Evolutionary conservation across 345 rosid genomes (phyloP).

Genomic region (Cardamine resedifolia): DNA sequence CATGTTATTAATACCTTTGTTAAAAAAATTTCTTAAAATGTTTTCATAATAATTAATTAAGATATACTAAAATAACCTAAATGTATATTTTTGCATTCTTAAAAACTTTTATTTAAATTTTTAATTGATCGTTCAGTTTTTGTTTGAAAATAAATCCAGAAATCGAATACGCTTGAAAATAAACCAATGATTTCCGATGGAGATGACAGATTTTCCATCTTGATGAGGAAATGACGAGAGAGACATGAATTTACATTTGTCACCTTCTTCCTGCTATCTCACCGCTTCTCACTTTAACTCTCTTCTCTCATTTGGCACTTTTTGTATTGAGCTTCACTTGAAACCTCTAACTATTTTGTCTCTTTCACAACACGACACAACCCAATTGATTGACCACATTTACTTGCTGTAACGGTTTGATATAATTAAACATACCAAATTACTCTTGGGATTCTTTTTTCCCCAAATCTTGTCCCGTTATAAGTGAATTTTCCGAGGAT

Average conservation of each 20-base stretch:
- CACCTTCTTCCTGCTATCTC: conserved; percentile 33
- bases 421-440: neutral
- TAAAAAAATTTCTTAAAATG: neutral
- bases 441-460: neutral
- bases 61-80: neutral
- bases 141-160: neutral
- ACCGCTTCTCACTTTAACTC: conserved; percentile 35
- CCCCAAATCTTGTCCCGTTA: neutral
- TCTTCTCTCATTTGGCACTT: conserved; percentile 11
- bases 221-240: conserved; percentile 25
- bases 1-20: neutral
- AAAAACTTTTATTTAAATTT: neutral
- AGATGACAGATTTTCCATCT: conserved; percentile 2
- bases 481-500: too few relatives aligned
- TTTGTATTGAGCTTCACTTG: conserved; percentile 9
- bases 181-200: neutral
- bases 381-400: conserved; percentile 2
- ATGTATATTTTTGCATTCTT: neutral
- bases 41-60: neutral
- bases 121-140: neutral
- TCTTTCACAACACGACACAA: conserved; percentile 19
- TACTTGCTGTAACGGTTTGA: conserved; percentile 26
- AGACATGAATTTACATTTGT: conserved; percentile 25
- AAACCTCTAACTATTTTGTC: conserved; percentile 25
- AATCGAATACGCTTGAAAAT: neutral